phyloP scores from a whole-genome alignment of 139 green algal species.

The Chlorella sp. region DNA sequence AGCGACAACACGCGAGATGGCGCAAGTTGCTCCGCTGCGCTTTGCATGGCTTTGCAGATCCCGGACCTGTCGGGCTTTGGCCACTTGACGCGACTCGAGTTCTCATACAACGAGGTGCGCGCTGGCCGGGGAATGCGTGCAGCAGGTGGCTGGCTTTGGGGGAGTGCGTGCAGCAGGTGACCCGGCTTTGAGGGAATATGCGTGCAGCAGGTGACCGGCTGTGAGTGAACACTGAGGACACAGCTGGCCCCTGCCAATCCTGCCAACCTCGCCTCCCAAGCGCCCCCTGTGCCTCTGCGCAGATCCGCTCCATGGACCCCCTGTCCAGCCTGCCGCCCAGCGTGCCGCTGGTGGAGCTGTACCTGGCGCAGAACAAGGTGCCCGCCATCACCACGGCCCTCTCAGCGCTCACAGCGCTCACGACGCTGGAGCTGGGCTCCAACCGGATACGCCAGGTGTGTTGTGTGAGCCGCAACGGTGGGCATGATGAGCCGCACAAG shows the following conservation, averaged over 20 bases:
- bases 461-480: neutral
- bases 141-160: no score
- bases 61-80: constrained; percentile 53
- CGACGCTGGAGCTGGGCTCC: constrained; percentile 83
- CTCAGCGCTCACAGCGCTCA: constrained; percentile 49
- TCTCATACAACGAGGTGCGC: constrained; percentile 86
- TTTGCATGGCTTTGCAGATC: constrained; percentile 59
- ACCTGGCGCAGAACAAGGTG: constrained; percentile 84
- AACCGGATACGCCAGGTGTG: constrained; percentile 68
- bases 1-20: no score
- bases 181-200: no score
- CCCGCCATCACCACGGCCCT: constrained; percentile 34
- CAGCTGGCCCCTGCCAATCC: no score
- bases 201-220: no score
- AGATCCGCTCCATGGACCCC: constrained; percentile 61
- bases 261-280: no score
- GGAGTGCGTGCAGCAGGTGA: no score
- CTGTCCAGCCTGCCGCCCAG: constrained; percentile 34
- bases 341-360: constrained; percentile 66
- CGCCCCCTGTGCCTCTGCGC: no score
- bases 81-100: constrained; percentile 59
- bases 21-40: no score
- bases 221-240: no score
- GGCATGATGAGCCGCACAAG: neutral
- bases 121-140: no score